phyloP scores from a whole-genome alignment of 768 basidiomycete genomes.

The Russula compacta region DNA sequence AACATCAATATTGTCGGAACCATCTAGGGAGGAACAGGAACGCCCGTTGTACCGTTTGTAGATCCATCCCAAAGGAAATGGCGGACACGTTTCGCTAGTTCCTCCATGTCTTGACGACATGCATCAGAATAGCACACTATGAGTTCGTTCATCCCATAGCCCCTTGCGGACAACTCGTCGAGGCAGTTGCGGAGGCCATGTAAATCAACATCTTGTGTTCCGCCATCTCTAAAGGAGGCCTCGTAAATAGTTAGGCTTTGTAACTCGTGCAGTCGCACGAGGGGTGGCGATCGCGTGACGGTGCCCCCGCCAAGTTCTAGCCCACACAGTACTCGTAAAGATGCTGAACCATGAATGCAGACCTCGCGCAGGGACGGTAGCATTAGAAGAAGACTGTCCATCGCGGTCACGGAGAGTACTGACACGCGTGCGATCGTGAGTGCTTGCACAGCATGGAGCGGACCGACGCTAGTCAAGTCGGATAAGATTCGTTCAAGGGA shows the following conservation, averaged over 20 bases:
- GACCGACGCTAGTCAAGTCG: conserved; percentile 9
- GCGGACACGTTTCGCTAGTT: conserved; percentile 5
- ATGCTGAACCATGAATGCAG: conserved; percentile 17
- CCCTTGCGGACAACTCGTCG: background rate
- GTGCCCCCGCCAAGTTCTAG: background rate
- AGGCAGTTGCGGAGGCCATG: conserved; percentile 11
- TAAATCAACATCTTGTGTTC: conserved; percentile 1
- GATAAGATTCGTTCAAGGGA: conserved; percentile 12
- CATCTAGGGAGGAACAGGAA: conserved; percentile 8
- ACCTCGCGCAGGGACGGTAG: conserved; percentile 14
- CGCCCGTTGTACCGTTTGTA: background rate
- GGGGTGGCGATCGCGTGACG: conserved; percentile 3
- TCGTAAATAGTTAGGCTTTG: conserved; percentile 14
- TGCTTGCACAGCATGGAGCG: conserved; percentile 12
- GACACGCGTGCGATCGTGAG: conserved; percentile 18
- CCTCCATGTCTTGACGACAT: conserved; percentile 16
- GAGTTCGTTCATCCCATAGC: conserved; percentile 3
- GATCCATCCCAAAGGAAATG: conserved; percentile 21
- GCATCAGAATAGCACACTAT: conserved; percentile 20
- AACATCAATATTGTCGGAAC: background rate
- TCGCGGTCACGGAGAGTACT: background rate
- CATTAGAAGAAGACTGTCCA: conserved; percentile 10
- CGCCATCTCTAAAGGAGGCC: conserved; percentile 10
- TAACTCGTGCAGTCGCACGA: conserved; percentile 5
- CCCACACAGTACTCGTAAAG: conserved; percentile 16